A percentile compares a stretch with the other conserved stretches of the same genome.
phyloP scores from a whole-genome alignment of 768 basidiomycete species.

The Chiua virens region DNA sequence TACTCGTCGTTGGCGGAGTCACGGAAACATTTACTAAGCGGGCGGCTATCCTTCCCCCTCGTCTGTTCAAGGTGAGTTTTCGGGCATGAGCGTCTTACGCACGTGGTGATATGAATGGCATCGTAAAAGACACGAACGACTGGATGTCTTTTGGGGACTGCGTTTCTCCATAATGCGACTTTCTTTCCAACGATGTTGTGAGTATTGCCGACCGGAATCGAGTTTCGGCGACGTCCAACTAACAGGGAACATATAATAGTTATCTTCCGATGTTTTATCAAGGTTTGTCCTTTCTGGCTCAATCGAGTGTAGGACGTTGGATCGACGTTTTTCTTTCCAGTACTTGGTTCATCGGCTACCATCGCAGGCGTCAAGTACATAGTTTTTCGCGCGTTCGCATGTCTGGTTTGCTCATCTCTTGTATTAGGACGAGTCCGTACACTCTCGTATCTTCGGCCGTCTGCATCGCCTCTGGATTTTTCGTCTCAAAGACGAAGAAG shows the following conservation, averaged over 20 bases:
- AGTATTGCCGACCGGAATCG: background rate
- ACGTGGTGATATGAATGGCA: too few species aligned
- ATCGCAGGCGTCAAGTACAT: conserved; percentile 65
- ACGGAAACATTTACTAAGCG: conserved; percentile 63
- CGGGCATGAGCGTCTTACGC: background rate
- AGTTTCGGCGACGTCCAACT: background rate
- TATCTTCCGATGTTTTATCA: conserved; percentile 81
- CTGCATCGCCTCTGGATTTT: conserved; percentile 55
- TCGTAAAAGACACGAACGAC: conserved; percentile 63
- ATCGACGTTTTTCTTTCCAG: conserved; percentile 16
- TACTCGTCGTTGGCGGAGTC: conserved; percentile 50
- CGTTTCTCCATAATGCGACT: conserved; percentile 60
- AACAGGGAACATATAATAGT: conserved; percentile 13
- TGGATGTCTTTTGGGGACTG: conserved; percentile 51
- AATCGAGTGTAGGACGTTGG: background rate
- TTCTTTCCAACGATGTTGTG: conserved; percentile 50
- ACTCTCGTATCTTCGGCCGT: conserved; percentile 57
- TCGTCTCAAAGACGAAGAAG: conserved; percentile 53
- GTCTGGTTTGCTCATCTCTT: conserved; percentile 10
- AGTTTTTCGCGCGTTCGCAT: conserved; percentile 31
- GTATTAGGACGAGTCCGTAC: conserved; percentile 67
- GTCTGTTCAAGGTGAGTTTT: conserved; percentile 60
- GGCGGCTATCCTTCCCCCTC: conserved; percentile 71
- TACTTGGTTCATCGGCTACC: conserved; percentile 73
- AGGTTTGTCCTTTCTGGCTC: conserved; percentile 12